Evolutionary conservation across 2,329 filamentous ascomycete genomes (phyloP).

Genomic region (Leptosphaerulina australis): DNA sequence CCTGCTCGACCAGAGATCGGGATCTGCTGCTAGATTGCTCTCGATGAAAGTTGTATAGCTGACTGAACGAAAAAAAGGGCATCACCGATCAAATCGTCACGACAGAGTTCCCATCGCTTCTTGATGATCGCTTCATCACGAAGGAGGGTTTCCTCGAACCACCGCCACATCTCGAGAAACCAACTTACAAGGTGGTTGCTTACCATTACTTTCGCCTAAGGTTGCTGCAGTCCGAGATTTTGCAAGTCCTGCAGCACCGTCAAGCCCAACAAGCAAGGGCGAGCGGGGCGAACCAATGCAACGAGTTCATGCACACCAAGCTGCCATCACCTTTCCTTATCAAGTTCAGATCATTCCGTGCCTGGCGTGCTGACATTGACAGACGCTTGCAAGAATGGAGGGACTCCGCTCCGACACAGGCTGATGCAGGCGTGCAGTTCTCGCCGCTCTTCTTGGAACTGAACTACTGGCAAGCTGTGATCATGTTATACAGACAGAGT

Average conservation of each 20-base stretch:
- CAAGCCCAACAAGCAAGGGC: conserved; percentile 80
- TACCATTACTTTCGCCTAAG: conserved; percentile 92
- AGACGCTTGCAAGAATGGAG: conserved; percentile 85
- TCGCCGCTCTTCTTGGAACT: conserved; percentile 88
- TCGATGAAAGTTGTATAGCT: too few relatives aligned
- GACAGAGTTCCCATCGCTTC: conserved; percentile 86
- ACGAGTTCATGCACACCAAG: conserved; percentile 76
- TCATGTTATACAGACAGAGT: conserved; percentile 93
- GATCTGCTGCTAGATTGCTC: too few relatives aligned
- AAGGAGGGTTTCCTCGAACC: conserved; percentile 72
- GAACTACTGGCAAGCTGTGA: conserved; percentile 97
- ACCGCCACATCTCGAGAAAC: conserved; percentile 61
- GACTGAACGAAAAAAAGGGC: conserved; percentile 49
- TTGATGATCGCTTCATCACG: conserved; percentile 90
- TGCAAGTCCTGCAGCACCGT: conserved; percentile 91
- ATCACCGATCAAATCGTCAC: conserved; percentile 97
- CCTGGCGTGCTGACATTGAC: conserved; percentile 89
- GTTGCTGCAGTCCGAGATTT: conserved; percentile 88
- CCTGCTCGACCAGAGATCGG: too few relatives aligned
- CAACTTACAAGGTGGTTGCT: conserved; percentile 88
- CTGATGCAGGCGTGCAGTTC: conserved; percentile 85
- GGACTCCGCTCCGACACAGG: conserved; percentile 74
- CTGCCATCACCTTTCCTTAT: conserved; percentile 85
- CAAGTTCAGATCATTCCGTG: conserved; percentile 82
- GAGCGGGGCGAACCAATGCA: conserved; percentile 66